These are phyloP conservation scores for Malus fusca DNA, from an alignment of 306 rosid genomes.

Conservation along the genomic window DNA sequence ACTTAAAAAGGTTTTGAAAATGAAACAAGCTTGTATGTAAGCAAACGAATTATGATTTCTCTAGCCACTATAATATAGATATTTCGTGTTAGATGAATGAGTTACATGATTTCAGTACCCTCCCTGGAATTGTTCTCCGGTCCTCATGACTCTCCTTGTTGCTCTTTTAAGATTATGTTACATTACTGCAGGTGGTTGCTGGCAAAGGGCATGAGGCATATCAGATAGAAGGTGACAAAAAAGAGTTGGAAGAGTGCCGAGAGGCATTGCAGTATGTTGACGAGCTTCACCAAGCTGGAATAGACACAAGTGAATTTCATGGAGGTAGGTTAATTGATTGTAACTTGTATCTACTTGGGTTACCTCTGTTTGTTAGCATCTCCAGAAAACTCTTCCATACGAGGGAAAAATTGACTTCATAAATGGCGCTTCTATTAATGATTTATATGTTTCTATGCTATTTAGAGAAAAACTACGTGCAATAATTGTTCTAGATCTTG, in stretches of 20 bases:
- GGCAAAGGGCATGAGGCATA: slow-evolving; percentile 90
- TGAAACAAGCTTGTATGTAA: not conserved
- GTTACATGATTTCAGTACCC: not conserved
- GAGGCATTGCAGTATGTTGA: slow-evolving; percentile 93
- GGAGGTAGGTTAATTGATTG: slow-evolving; percentile 57
- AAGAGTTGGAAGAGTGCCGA: slow-evolving; percentile 85
- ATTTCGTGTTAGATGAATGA: not conserved
- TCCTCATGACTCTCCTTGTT: not conserved
- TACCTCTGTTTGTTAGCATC: not conserved
- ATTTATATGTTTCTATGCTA: not conserved
- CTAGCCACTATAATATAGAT: not conserved
- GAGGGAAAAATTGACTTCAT: not conserved
- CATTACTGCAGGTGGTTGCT: slow-evolving; percentile 68
- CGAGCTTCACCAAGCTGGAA: slow-evolving; percentile 91
- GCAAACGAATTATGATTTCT: not conserved
- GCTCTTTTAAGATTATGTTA: slow-evolving; percentile 9
- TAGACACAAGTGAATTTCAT: slow-evolving; percentile 94
- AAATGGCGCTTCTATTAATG: not conserved
- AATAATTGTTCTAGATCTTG: not conserved
- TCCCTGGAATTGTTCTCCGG: not conserved
- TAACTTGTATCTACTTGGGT: not conserved
- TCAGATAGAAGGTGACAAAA: slow-evolving; percentile 72
- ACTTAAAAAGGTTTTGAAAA: not conserved
- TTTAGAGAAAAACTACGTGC: not conserved
- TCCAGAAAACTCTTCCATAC: not conserved